Percentiles rank a stretch among this genome's conserved stretches.
Evolutionary conservation across 768 basidiomycete genomes (phyloP).

Genomic region (Sarcodon aspratus): DNA sequence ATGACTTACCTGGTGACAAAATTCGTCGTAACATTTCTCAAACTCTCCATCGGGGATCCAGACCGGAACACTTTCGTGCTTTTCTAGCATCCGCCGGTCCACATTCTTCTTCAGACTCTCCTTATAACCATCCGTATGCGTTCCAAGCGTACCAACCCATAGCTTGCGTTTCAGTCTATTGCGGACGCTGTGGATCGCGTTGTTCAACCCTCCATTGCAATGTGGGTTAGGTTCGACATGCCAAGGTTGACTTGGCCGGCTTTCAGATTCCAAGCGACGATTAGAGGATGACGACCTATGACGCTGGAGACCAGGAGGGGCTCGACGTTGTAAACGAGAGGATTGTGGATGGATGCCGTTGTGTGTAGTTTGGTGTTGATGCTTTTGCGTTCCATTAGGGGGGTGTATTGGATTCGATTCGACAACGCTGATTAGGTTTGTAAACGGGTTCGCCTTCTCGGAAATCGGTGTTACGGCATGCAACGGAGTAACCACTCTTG

Average conservation of each 20-base stretch:
- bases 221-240: conserved; percentile 53
- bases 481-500: not conserved
- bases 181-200: conserved; percentile 59
- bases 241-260: conserved; percentile 20
- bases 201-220: conserved; percentile 77
- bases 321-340: conserved; percentile 14
- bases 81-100: conserved; percentile 33
- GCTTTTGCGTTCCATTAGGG: conserved; percentile 9
- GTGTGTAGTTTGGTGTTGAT: conserved; percentile 42
- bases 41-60: conserved; percentile 82
- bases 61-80: conserved; percentile 39
- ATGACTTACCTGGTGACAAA: conserved; percentile 61
- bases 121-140: conserved; percentile 52
- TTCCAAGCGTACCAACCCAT: conserved; percentile 69
- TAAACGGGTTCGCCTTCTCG: conserved; percentile 5
- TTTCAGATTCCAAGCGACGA: conserved; percentile 17
- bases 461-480: not conserved
- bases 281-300: not conserved
- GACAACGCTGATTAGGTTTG: not conserved
- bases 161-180: conserved; percentile 36
- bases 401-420: not conserved
- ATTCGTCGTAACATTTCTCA: conserved; percentile 71
- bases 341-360: conserved; percentile 13
- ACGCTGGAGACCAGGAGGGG: conserved; percentile 5
- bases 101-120: conserved; percentile 45